Evolutionary conservation across 345 rosid genomes (phyloP).

Genomic region (Iberis pinnata): DNA sequence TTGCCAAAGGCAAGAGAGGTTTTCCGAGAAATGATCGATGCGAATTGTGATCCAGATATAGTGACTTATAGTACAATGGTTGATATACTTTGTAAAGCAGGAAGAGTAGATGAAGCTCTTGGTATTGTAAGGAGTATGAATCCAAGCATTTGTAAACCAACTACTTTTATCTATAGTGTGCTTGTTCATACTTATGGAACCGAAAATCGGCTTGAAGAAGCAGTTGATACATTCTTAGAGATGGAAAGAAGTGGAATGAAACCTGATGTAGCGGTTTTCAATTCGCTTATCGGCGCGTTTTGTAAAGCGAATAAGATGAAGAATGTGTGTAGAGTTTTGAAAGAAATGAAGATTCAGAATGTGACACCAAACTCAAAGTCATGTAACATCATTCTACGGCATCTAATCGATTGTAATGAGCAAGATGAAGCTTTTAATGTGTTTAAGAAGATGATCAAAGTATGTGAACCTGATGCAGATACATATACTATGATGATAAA

Average conservation of each 20-base stretch:
- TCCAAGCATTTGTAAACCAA: conserved; percentile 45
- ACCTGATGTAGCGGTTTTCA: conserved; percentile 68
- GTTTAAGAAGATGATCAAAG: conserved; percentile 68
- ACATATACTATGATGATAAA: conserved; percentile 89
- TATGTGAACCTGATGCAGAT: conserved; percentile 82
- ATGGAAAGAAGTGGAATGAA: conserved; percentile 68
- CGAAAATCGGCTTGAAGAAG: conserved; percentile 71
- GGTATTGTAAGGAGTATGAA: conserved; percentile 60
- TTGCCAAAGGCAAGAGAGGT: conserved; percentile 77
- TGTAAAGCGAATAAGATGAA: conserved; percentile 61
- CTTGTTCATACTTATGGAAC: conserved; percentile 73
- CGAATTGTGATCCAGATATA: conserved; percentile 70
- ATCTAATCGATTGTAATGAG: conserved; percentile 51
- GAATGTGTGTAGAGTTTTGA: conserved; percentile 63
- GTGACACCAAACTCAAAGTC: conserved; percentile 71
- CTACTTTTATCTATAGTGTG: conserved; percentile 72
- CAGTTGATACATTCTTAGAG: conserved; percentile 65
- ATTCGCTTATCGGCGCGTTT: conserved; percentile 72
- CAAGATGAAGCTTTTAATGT: conserved; percentile 65
- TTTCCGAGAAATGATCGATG: conserved; percentile 59
- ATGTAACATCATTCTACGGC: conserved; percentile 54
- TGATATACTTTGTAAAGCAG: conserved; percentile 76
- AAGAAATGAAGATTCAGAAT: conserved; percentile 57
- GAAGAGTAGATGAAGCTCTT: conserved; percentile 85
- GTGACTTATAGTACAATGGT: conserved; percentile 88